Conservation (phyloP, 208 protist species). For the Naegleria gruberi region DNA sequence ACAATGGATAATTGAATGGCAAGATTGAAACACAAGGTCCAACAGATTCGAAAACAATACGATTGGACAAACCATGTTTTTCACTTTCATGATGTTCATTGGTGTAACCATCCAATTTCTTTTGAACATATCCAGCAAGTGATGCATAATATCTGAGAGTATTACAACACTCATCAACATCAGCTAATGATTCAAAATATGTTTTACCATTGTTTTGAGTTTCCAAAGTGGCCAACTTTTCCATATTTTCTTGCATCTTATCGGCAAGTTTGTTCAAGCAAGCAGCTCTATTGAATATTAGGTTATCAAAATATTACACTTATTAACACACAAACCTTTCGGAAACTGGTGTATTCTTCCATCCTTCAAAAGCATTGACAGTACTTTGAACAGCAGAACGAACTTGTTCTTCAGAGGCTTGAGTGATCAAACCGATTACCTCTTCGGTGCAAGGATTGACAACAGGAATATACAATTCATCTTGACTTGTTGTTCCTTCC, state of each 20-base stretch:
- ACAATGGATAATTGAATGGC: constrained; percentile 81
- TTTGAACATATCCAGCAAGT: background rate
- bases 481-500: background rate
- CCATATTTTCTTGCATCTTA: background rate
- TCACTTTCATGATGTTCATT: background rate
- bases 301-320: too few relatives aligned
- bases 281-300: too few relatives aligned
- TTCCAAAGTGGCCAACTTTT: background rate
- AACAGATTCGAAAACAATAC: constrained; percentile 37
- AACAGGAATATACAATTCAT: background rate
- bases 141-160: background rate
- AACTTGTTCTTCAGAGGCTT: background rate
- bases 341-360: background rate
- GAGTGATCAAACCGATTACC: background rate
- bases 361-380: background rate
- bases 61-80: background rate
- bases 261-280: background rate
- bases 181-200: background rate
- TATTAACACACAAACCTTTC: too few relatives aligned
- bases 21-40: constrained; percentile 71
- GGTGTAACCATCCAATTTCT: background rate
- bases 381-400: background rate
- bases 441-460: background rate
- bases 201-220: background rate
- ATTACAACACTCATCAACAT: background rate